Evolutionary conservation across 192 early-diverging fungal species (phyloP), one percentile per base, ranked within the genome.

Genomic region (Coemansia pectinata): DNA sequence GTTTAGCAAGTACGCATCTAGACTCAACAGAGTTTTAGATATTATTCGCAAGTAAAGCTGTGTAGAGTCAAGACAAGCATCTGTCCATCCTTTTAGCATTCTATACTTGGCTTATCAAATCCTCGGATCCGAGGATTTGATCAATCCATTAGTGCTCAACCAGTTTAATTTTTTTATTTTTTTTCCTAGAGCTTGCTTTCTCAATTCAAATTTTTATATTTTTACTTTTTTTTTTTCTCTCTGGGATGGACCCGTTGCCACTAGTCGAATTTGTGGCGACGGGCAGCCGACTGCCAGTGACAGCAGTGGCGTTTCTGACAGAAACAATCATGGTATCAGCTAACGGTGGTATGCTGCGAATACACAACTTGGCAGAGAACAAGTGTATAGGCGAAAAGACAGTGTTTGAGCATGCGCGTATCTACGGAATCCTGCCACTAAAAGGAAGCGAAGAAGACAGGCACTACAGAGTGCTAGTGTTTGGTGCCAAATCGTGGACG

Each of bases 401-500:
- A 9, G 73, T 83, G 5, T 65, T 87, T 58, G 23, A 60, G 23
- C 44, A 58, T 34, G 60, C 64, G 10, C 76, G 83, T 27, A 79
- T 89, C 36, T 74, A 86, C 72, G 85, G 83, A 15, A 77, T 89
- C 34, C 66, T 67, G 14, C 60, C 58, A 15, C 29, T 60, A 36
- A 33, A 33, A n/a, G n/a, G 5, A 27, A 25, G 15, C 1, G 33
- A 27, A 33, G 27, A 62, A 12, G 11, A 25, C 11, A 27, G 14
- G 12, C 25, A 3, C 31, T 4, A 19, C 1, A 31, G n/a, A 4
- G 60, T 85, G 21, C 50, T 77, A 0, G 77, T 80, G 39, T 88
- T 77, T 59, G 89, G 89, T 31, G 70, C 84, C 11, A 90, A 90
- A 70, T 61, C 67, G 14, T 71, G 86, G 61, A 50, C 75, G 10